Percentiles rank a stretch among this genome's conserved stretches.
These are phyloP conservation scores for Apiospora saccharicola DNA, from an alignment of 2,329 filamentous ascomycete species.

Conservation along the genomic window DNA sequence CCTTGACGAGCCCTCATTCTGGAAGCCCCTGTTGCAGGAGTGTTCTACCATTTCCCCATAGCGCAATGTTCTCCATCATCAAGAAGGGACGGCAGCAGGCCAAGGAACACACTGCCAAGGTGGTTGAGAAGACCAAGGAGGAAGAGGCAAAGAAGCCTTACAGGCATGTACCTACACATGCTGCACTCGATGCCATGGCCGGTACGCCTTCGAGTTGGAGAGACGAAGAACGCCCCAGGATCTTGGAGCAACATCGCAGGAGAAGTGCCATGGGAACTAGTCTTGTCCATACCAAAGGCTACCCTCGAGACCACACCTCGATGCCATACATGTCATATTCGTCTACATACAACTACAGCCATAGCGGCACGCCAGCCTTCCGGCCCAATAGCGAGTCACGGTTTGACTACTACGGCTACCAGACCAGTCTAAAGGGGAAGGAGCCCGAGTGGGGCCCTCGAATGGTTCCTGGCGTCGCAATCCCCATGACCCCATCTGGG, in stretches of 20 bases:
- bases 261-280: constrained; percentile 57
- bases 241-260: constrained; percentile 58
- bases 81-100: constrained; percentile 60
- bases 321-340: constrained; percentile 57
- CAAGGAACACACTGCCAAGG: constrained; percentile 58
- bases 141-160: constrained; percentile 58
- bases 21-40: neutral
- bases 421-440: constrained; percentile 37
- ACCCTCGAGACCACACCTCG: constrained; percentile 56
- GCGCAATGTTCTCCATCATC: constrained; percentile 67
- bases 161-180: constrained; percentile 68
- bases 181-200: constrained; percentile 63
- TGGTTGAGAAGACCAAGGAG: constrained; percentile 56
- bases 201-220: constrained; percentile 62
- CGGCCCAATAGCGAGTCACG: constrained; percentile 34
- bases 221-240: constrained; percentile 53
- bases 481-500: constrained; percentile 4
- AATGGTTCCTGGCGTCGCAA: constrained; percentile 3
- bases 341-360: constrained; percentile 52
- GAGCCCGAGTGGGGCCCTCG: constrained; percentile 31
- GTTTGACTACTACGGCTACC: constrained; percentile 32
- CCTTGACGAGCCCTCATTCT: neutral
- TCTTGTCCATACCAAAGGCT: constrained; percentile 39
- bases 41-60: neutral
- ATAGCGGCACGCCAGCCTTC: constrained; percentile 46